Base-by-base conservation (phyloP, 768 basidiomycete genomes). In the Mycena floridula region DNA sequence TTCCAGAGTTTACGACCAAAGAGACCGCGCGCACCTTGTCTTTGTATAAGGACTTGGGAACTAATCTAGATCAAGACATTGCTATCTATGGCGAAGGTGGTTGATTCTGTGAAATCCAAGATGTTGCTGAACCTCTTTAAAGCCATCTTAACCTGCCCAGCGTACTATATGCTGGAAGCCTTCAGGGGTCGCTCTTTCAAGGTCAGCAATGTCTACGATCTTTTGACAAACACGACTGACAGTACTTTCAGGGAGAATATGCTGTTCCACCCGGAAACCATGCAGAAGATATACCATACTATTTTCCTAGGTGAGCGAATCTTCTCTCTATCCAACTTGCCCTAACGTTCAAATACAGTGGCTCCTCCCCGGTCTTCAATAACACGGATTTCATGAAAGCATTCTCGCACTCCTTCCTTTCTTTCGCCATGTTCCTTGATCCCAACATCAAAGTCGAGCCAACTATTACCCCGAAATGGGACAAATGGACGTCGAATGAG, bases 81-180 rank as follows among this genome's bases (percentile, higher is more conserved):
- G 49, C 53, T 0, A 53, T 60, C 25, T 49, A 51, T 51, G 59
- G 58, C 3, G 61, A 64, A 50, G n/a, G n/a, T n/a, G n/a, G n/a
- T n/a, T n/a, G n/a, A n/a, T n/a, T n/a, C n/a, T n/a, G n/a, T n/a
- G n/a, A n/a, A n/a, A n/a, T n/a, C n/a, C n/a, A n/a, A n/a, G n/a
- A n/a, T n/a, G n/a, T n/a, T n/a, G n/a, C n/a, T n/a, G n/a, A n/a
- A n/a, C n/a, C n/a, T n/a, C n/a, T n/a, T n/a, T n/a, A n/a, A n/a
- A n/a, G 67, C 65, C 1, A 63, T 65, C 16, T 57, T 69, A 44
- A 50, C 61, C 12, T 69, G 68, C 38, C 68, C 65, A 2, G 58
- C 64, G 0, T 63, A 66, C 36, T 58, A 48, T 35, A 12, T 67
- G 27, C 53, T 66, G 12, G 23, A 46, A 5, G 45, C 66, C 4